Evolutionary conservation across 2,329 filamentous ascomycete genomes (phyloP), one percentile per base, ranked within the genome.

Genomic region (Fusarium denticulatum): DNA sequence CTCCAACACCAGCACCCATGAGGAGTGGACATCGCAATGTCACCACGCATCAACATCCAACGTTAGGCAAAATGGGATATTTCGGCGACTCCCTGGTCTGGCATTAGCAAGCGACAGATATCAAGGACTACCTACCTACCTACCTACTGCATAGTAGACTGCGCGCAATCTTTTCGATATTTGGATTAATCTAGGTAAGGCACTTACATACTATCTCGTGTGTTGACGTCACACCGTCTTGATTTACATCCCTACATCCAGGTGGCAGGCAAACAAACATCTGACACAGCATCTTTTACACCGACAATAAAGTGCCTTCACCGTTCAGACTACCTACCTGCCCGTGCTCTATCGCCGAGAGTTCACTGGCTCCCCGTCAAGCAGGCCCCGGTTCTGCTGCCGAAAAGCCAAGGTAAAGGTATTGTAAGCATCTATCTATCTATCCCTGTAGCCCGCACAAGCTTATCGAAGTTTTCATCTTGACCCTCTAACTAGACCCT

Each of bases 291-390:
- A 62, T 57, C 36, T 63, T 52, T 47, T 63, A 71, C 72, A 69
- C 72, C 60, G 62, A 72, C 61, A 67, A 46, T 37, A 56, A 42
- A 57, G 18, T 30, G 30, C 46, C 52, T 52, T 66, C 52, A 42
- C 49, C 45, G 34, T 52, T 52, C 43, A 47, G 45, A 47, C 20
- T 47, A 55, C 74, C 20, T 47, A 57, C 74, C 20, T 47, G 55
- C 74, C 69, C 76, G 76, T 78, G 76, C 67, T 63, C 68, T 72
- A 72, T 77, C 67, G 64, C 61, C 34, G 59, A 52, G 28, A 63
- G 64, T 63, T 77, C 64, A 78, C 71, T 78, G 76, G 76, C 46
- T 69, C 63, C 39, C 55, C 36, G 32, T 69, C 72, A 66, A 59
- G 49, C 52, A 47, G 45, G 63, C 64, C 68, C 71, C 45, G 40